These are phyloP conservation scores for Asterophora parasitica DNA, from an alignment of 768 basidiomycete species.

Conservation along the genomic window DNA sequence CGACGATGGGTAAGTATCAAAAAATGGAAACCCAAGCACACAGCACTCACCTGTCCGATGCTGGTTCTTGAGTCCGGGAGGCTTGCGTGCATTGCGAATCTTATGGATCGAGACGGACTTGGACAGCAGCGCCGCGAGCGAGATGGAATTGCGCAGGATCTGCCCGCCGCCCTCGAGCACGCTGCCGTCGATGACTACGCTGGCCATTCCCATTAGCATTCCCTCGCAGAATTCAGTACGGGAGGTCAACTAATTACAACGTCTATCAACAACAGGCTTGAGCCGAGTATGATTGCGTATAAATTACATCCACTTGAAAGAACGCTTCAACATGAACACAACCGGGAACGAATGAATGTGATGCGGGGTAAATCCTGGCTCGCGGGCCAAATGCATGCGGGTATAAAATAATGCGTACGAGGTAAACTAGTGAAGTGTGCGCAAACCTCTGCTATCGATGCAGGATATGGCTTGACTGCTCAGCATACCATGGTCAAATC, in stretches of 20 bases:
- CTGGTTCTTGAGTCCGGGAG: constrained; percentile 67
- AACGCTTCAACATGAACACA: constrained; percentile 6
- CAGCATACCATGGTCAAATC: background rate
- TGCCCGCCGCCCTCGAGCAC: constrained; percentile 65
- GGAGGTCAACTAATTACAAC: too few species aligned
- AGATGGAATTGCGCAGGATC: constrained; percentile 63
- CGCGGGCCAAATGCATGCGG: constrained; percentile 4
- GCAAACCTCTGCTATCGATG: constrained; percentile 9
- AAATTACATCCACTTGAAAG: background rate
- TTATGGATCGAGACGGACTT: constrained; percentile 57
- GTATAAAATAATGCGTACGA: background rate
- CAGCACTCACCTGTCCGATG: constrained; percentile 55
- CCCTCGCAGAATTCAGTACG: too few species aligned
- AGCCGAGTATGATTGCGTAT: background rate
- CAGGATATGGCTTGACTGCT: constrained; percentile 16
- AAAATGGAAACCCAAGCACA: background rate
- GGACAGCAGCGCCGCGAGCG: constrained; percentile 60
- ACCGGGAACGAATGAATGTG: background rate
- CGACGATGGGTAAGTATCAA: background rate
- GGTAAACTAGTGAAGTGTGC: background rate
- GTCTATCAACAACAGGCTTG: too few species aligned
- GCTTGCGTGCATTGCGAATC: constrained; percentile 52
- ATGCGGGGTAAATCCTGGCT: constrained; percentile 5
- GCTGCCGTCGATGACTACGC: constrained; percentile 40
- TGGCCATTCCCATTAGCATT: constrained; percentile 18